Evolutionary conservation across 2,329 filamentous ascomycete species (phyloP).

Genomic region (Curvularia hawaiiensis): DNA sequence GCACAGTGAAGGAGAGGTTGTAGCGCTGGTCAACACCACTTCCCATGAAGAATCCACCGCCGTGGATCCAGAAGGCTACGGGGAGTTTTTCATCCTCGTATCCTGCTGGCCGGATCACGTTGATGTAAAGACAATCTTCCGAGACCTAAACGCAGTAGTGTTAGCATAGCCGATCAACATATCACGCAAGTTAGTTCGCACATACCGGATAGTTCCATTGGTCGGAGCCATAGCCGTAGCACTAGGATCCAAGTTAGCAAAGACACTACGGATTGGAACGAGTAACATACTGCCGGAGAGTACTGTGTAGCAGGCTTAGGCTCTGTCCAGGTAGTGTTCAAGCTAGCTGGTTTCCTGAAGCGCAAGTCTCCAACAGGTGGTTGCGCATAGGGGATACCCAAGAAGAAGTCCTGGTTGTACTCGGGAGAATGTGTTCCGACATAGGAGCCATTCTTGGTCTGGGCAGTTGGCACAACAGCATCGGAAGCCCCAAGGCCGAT

Average conservation of each 20-base stretch:
- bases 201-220: constrained; percentile 50
- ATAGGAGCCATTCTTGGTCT: constrained; percentile 52
- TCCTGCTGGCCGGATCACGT: constrained; percentile 54
- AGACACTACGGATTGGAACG: background rate
- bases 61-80: constrained; percentile 62
- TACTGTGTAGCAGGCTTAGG: constrained; percentile 46
- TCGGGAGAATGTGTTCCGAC: constrained; percentile 45
- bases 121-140: constrained; percentile 55
- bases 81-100: constrained; percentile 51
- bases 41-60: constrained; percentile 57
- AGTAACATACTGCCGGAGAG: constrained; percentile 24
- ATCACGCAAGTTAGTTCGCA: background rate
- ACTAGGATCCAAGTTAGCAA: constrained; percentile 32
- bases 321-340: constrained; percentile 51
- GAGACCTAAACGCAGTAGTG: constrained; percentile 51
- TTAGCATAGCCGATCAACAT: background rate
- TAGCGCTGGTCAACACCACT: constrained; percentile 60
- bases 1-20: constrained; percentile 55
- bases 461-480: constrained; percentile 38
- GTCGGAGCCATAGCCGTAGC: constrained; percentile 44
- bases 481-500: constrained; percentile 19
- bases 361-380: constrained; percentile 52
- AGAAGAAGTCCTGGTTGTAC: constrained; percentile 54
- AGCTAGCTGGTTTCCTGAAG: constrained; percentile 54
- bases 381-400: constrained; percentile 56